phyloP scores from a whole-genome alignment of 306 rosid genomes.

The Fragaria iinumae region DNA sequence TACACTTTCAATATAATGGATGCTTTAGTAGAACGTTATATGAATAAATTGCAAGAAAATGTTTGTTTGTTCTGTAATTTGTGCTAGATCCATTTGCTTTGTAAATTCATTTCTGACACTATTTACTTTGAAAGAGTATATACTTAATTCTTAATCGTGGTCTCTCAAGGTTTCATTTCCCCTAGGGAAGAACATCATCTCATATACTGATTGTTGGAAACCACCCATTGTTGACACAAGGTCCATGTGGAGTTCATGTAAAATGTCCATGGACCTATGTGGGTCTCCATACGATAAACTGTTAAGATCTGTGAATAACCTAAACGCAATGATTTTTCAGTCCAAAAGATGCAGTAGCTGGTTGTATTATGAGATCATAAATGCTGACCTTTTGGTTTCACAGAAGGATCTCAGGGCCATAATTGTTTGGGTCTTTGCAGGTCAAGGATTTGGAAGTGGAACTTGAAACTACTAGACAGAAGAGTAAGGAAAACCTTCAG shows the following conservation, averaged over 20 bases:
- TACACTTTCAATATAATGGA: not conserved
- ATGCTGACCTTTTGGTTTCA: not conserved
- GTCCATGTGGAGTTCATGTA: not conserved
- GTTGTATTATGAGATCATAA: not conserved
- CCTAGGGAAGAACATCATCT: not conserved
- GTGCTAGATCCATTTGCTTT: not conserved
- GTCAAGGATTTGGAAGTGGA: constrained; percentile 98
- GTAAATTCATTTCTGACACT: not conserved
- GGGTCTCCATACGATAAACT: not conserved
- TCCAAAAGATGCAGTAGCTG: not conserved
- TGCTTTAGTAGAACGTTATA: not conserved
- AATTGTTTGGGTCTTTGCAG: constrained; percentile 52
- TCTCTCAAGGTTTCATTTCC: not conserved
- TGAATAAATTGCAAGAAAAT: not conserved
- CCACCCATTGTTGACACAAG: not conserved
- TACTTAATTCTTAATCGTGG: not conserved
- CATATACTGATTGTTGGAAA: not conserved
- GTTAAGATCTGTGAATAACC: not conserved
- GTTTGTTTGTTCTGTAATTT: not conserved
- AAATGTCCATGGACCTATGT: not conserved
- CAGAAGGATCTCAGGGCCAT: constrained; percentile 11
- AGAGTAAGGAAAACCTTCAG: constrained; percentile 86
- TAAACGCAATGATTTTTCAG: not conserved
- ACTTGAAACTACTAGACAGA: constrained; percentile 74
- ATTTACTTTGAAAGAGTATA: not conserved